Evolutionary conservation across 176 grass and related monocot genomes (phyloP).

Genomic region (Raddia guianensis): DNA sequence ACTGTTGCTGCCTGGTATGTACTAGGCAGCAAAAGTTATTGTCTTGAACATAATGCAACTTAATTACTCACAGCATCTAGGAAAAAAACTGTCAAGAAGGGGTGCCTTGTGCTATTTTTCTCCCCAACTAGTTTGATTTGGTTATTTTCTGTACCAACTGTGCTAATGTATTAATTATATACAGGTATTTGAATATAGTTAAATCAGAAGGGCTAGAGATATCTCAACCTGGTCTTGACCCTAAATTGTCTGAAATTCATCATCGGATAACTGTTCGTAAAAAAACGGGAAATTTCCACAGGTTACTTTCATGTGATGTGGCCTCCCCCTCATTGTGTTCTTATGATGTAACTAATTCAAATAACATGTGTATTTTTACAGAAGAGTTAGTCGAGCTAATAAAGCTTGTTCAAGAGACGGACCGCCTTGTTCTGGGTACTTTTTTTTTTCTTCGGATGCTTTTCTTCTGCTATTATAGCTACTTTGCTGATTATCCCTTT

Average conservation of each 20-base stretch:
- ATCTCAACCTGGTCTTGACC: slow-evolving; percentile 84
- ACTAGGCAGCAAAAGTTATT: not conserved
- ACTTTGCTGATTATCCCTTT: slow-evolving; percentile 14
- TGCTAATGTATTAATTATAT: slow-evolving; percentile 27
- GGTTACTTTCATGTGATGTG: slow-evolving; percentile 49
- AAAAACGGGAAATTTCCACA: slow-evolving; percentile 62
- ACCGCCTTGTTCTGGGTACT: slow-evolving; percentile 87
- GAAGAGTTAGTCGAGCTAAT: slow-evolving; percentile 67
- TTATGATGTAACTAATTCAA: slow-evolving; percentile 28
- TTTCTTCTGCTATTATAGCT: slow-evolving; percentile 23
- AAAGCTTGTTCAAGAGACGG: slow-evolving; percentile 70
- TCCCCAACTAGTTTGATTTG: slow-evolving; percentile 15
- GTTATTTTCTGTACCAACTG: slow-evolving; percentile 35
- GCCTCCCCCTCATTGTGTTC: too few relatives aligned
- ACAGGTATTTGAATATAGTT: slow-evolving; percentile 82
- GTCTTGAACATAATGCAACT: slow-evolving; percentile 15
- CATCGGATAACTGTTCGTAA: slow-evolving; percentile 80
- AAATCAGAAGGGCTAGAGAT: slow-evolving; percentile 90
- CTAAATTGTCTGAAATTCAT: slow-evolving; percentile 86
- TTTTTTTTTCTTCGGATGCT: slow-evolving; percentile 9
- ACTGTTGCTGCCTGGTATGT: slow-evolving; percentile 19
- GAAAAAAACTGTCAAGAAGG: slow-evolving; percentile 27
- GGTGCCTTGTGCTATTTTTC: slow-evolving; percentile 15
- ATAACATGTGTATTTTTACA: slow-evolving; percentile 39
- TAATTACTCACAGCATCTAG: slow-evolving; percentile 11